Conservation (phyloP, 1,284 basidiomycete genomes). For the Trichosporon inkin region DNA sequence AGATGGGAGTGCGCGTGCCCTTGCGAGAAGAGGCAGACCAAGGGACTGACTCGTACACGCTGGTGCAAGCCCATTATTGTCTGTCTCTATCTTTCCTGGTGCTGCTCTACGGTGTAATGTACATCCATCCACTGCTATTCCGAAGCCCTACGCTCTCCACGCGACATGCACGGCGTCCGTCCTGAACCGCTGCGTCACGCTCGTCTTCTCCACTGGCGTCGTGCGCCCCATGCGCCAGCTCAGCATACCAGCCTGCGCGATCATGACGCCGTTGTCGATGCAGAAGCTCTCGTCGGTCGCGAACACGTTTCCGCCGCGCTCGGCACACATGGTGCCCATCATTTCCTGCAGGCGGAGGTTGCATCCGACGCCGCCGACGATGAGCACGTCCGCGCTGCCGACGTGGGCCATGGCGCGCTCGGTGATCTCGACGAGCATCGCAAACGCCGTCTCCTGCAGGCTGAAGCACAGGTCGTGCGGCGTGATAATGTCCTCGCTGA, state of each 20-base stretch:
- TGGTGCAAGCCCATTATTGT: too few relatives aligned
- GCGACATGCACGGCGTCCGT: conserved; percentile 86
- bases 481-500: conserved; percentile 67
- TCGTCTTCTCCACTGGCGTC: conserved; percentile 72
- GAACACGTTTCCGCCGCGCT: conserved; percentile 85
- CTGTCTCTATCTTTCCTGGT: too few relatives aligned
- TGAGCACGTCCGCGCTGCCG: conserved; percentile 89
- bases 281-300: conserved; percentile 94
- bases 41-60: too few relatives aligned
- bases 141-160: conserved; percentile 59
- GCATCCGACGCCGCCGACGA: conserved; percentile 98
- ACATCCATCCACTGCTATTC: too few relatives aligned
- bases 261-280: conserved; percentile 99
- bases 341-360: conserved; percentile 92
- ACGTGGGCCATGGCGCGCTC: conserved; percentile 99
- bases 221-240: conserved; percentile 86
- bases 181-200: conserved; percentile 85
- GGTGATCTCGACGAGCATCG: conserved; percentile 99
- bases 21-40: too few relatives aligned
- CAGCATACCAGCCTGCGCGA: conserved; percentile 93
- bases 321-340: conserved; percentile 96
- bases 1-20: too few relatives aligned
- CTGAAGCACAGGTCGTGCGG: conserved; percentile 95
- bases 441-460: conserved; percentile 93
- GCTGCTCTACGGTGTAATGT: too few relatives aligned